Evolutionary conservation across 164 flowering plant genomes (phyloP), one percentile per base, ranked within the genome.

Genomic region (Buxus sempervirens): DNA sequence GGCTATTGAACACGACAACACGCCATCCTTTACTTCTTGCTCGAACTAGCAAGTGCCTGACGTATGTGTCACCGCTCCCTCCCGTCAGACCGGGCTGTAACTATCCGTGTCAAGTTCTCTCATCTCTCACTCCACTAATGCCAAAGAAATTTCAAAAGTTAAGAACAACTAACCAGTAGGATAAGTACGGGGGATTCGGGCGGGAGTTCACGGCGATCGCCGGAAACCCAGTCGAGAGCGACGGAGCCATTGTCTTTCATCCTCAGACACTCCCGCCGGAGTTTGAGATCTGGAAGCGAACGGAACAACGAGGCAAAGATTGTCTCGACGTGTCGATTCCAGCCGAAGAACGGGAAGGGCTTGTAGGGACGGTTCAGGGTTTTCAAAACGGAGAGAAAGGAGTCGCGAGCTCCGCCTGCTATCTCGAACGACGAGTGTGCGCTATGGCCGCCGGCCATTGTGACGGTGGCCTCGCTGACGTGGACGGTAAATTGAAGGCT

Each of bases 31-130:
- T 83, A 28, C 77, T 82, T 67, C 84, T 82, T 0, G 98, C 97
- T 77, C 82, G 79, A 45, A 83, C 62, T 69, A 90, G 75, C 96
- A 95, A 82, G 72, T 95, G 98, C 86, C 94, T 84, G 58, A 91
- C 93, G 67, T 95, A 91, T 5, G 87, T 72, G 70, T 95, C 98
- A 32, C 67, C 81, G 69, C 98, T 95, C 60, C 98, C 98, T 76
- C 98, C 98, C 0, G 96, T 90, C 32, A 91, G 79, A 68, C 97
- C 97, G 68, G 97, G 97, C 97, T 94, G 89, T 83, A 83, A 69
- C 59, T 60, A 65, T 53, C 69, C 61, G 63, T 65, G 53, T 74
- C 70, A 64, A 60, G 67, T 22, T 49, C 54, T 21, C 25, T 38
- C 54, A 62, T 36, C 13, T 25, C n/a, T 32, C 38, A 32, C 38